Evolutionary conservation across 768 basidiomycete species (phyloP), one percentile per base, ranked within the genome.

Genomic region (Mycena leptocephala): DNA sequence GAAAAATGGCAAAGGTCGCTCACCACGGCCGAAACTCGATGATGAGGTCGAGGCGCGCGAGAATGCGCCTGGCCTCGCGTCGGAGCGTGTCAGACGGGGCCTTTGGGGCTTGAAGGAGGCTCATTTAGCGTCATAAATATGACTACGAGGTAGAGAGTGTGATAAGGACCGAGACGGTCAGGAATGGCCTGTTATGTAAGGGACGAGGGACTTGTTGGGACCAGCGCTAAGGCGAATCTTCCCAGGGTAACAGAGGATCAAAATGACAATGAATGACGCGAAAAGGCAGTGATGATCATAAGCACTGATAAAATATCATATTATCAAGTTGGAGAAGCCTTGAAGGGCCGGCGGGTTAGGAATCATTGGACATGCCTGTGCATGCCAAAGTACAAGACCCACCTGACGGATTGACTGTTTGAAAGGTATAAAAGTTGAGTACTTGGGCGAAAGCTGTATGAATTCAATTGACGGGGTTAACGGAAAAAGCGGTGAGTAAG

Each of bases 1-100:
- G 22, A 22, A 32, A 48, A 65, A 20, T 22, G 22, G 30, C 10
- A 11, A 48, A 33, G 35, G 11, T 46, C 26, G 46, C 64, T 22
- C 32, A 65, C 64, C 86, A 88, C 48, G 84, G 83, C 30, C 80
- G 79, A 67, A 87, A 86, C 70, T 85, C 84, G 61, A 81, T 77
- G 63, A 88, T 86, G 1, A 87, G 80, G 55, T 80, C 76, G n/a
- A 88, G 84, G n/a, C 84, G 83, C 26, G 86, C 83, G 26, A 86
- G 80, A 33, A 84, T 84, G 66, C 82, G 84, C 72, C 84, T 83
- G 78, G 81, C 82, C 63, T 87, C 85, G 30, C 85, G 80, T 35
- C 85, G 83, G 24, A 88, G 83, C 41, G 82, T 79, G 70, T 86
- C 85, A 41, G 85, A 80, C 1, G 86, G 86, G 7, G 84, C 84